These are phyloP conservation scores for Kalaharituber pfeilii DNA, from an alignment of 2,329 filamentous ascomycete genomes.

Conservation along the genomic window DNA sequence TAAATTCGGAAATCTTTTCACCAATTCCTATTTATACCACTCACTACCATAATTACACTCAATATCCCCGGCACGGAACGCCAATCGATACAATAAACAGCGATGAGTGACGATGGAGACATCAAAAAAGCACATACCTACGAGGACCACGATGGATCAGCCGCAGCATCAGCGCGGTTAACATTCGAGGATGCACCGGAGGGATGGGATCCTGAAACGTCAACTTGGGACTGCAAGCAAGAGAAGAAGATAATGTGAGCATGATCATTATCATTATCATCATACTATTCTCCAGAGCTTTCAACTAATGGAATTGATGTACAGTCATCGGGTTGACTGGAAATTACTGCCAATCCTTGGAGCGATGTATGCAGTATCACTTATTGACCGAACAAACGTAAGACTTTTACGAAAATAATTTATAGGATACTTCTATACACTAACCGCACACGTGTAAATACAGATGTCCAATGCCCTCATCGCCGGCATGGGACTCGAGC, in stretches of 20 bases:
- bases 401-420: constrained; percentile 27
- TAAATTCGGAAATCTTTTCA: neutral
- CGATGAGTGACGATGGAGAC: neutral
- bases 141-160: neutral
- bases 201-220: neutral
- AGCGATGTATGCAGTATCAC: constrained; percentile 53
- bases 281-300: neutral
- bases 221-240: neutral
- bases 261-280: no score
- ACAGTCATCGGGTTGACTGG: constrained; percentile 44
- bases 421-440: neutral
- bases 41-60: no score
- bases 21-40: neutral
- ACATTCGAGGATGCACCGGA: neutral
- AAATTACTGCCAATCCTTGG: constrained; percentile 56
- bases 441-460: no score
- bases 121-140: neutral
- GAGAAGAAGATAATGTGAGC: neutral
- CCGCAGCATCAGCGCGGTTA: neutral
- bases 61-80: no score
- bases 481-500: constrained; percentile 46
- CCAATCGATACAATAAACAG: neutral
- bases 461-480: constrained; percentile 51
- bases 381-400: constrained; percentile 58
- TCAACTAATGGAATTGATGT: no score